Base-by-base conservation (phyloP, 106 monocot genomes). In the Phalaenopsis aphrodite region DNA sequence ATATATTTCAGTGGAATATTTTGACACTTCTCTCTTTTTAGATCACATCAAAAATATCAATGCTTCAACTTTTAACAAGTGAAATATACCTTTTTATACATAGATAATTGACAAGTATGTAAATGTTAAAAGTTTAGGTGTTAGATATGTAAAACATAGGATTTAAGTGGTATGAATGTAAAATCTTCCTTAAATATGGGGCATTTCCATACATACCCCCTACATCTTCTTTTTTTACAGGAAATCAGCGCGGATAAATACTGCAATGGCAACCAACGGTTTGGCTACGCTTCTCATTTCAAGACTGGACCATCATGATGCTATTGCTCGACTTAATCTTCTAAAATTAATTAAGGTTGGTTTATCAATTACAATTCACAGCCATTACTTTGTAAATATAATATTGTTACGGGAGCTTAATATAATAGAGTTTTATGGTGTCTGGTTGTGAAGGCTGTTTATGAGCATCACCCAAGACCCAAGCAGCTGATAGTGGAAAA, bases 401-500 rank as follows among this genome's bases (percentile, higher is more conserved):
- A 30, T 30, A 30, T 30, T 30, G 30, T 30, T 30, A 30, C 30
- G 30, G 30, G 30, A 30, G 30, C 30, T 30, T 30, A 30, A 30
- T 30, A 30, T 30, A 30, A 30, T 30, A 30, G 8, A 37, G 2
- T 36, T 38, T 36, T 41, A 5, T 37, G 37, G 39, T 69, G 14
- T 39, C 24, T 69, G 12, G 2, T 36, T 39, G n/a, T 76, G 47
- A 77, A 98, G 98, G 98, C 89, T 73, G 94, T 98, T 2, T 98
- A 98, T 82, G 98, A 98, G 83, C 98, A 98, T 76, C 98, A 98
- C 81, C 98, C 98, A 14, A 75, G 98, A 46, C 98, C 98, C 39
- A 98, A 98, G 81, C 94, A 98, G 75, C 88, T 98, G n/a, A 94
- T 98, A 78, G 94, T 98, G 45, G 98, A 98, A 78, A 98, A 98